phyloP scores from a whole-genome alignment of 331 rosid species.

The Phaseolus coccineus region DNA sequence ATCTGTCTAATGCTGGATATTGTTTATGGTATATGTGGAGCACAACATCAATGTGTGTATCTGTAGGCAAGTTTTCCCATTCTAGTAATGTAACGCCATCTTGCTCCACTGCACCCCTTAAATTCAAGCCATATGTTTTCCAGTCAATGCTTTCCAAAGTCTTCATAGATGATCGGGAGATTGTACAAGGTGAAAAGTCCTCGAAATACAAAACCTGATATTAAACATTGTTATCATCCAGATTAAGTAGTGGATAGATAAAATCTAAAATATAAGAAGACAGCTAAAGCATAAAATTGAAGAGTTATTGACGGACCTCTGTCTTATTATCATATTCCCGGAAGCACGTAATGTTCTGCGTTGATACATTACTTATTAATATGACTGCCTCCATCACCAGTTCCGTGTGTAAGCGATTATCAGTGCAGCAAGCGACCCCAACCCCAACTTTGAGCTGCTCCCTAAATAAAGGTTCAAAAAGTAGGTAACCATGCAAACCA shows the following conservation, averaged over 20 bases:
- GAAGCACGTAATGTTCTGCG: conserved; percentile 54
- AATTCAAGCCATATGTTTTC: conserved; percentile 79
- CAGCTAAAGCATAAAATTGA: conserved; percentile 33
- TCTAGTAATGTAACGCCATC: conserved; percentile 64
- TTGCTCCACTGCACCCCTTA: conserved; percentile 57
- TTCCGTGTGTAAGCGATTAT: conserved; percentile 50
- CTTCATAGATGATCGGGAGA: conserved; percentile 66
- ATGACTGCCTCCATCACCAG: conserved; percentile 78
- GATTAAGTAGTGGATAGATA: conserved; percentile 23
- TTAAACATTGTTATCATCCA: conserved; percentile 36
- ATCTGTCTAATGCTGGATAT: conserved; percentile 55
- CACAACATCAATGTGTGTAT: conserved; percentile 71
- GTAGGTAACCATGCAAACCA: conserved; percentile 20
- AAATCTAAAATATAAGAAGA: conserved; percentile 36
- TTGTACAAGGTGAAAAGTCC: conserved; percentile 67
- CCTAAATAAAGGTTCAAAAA: conserved; percentile 54
- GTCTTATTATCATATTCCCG: conserved; percentile 59
- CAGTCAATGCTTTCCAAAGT: conserved; percentile 74
- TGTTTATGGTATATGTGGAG: conserved; percentile 75
- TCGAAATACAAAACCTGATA: conserved; percentile 81
- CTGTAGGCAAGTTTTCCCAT: conserved; percentile 72
- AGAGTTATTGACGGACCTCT: conserved; percentile 58
- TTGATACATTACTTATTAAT: conserved; percentile 66
- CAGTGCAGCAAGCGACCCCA: conserved; percentile 66
- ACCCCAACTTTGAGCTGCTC: conserved; percentile 80